A percentile compares a stretch with the other conserved stretches of the same genome.
These are phyloP conservation scores for Russula vinacea DNA, from an alignment of 768 basidiomycete species.

Conservation along the genomic window DNA sequence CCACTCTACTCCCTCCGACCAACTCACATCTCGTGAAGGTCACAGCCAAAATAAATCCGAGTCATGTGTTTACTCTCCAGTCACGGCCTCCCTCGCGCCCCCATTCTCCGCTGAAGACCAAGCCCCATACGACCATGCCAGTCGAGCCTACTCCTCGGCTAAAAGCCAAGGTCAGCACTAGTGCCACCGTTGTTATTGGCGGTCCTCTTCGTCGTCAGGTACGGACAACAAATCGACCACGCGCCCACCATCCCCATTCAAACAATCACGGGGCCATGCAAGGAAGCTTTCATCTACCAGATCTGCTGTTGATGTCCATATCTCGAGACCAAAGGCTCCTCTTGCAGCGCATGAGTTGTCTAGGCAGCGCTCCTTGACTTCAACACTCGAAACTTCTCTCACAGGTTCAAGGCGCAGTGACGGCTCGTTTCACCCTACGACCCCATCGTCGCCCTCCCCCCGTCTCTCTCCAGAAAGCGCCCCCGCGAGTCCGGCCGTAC, in stretches of 20 bases:
- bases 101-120: slow-evolving; percentile 47
- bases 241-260: slow-evolving; percentile 28
- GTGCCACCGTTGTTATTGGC: slow-evolving; percentile 38
- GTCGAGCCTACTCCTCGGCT: slow-evolving; percentile 38
- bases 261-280: slow-evolving; percentile 15
- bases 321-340: slow-evolving; percentile 30
- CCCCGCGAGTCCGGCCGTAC: slow-evolving; percentile 29
- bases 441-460: slow-evolving; percentile 29
- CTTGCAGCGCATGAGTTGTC: slow-evolving; percentile 28
- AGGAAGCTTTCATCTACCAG: slow-evolving; percentile 20
- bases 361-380: slow-evolving; percentile 37
- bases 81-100: slow-evolving; percentile 43
- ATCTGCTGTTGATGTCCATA: slow-evolving; percentile 31
- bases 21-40: slow-evolving; percentile 41
- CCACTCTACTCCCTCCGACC: neutral
- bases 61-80: slow-evolving; percentile 32
- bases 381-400: slow-evolving; percentile 27
- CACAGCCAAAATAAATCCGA: slow-evolving; percentile 50
- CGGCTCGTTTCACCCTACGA: slow-evolving; percentile 32
- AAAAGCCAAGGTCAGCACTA: slow-evolving; percentile 61
- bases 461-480: slow-evolving; percentile 28
- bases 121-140: slow-evolving; percentile 30
- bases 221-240: slow-evolving; percentile 32
- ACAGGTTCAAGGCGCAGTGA: slow-evolving; percentile 31
- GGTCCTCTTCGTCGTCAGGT: slow-evolving; percentile 31